Evolutionary conservation across 352 stramenopile species (phyloP).

Genomic region (Aphanomyces stellatus): DNA sequence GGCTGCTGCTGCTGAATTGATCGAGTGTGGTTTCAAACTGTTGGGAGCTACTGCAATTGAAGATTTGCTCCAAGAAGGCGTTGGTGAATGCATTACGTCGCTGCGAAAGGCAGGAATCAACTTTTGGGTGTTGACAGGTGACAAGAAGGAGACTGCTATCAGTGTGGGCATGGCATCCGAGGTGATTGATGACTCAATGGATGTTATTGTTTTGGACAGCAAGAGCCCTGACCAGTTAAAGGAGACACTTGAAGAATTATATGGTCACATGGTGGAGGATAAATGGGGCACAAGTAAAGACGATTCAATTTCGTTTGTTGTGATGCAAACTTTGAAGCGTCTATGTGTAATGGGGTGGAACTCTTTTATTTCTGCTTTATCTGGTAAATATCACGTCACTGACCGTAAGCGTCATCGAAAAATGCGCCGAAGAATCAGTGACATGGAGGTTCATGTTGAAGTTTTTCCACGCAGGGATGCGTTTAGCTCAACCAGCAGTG

Average conservation of each 20-base stretch:
- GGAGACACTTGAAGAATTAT: slow-evolving; percentile 71
- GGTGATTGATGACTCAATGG: slow-evolving; percentile 86
- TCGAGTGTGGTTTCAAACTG: slow-evolving; percentile 81
- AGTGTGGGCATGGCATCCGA: slow-evolving; percentile 86
- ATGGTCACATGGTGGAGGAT: slow-evolving; percentile 81
- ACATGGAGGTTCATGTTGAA: slow-evolving; percentile 29
- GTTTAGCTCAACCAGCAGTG: slow-evolving; percentile 34
- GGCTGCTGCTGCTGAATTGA: slow-evolving; percentile 62
- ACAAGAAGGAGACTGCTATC: slow-evolving; percentile 84
- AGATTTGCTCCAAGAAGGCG: slow-evolving; percentile 88
- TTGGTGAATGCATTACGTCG: slow-evolving; percentile 88
- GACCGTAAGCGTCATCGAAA: slow-evolving; percentile 57
- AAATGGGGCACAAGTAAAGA: slow-evolving; percentile 81
- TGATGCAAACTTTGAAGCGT: slow-evolving; percentile 71
- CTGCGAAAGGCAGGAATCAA: slow-evolving; percentile 92
- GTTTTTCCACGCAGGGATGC: not conserved
- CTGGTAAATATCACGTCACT: slow-evolving; percentile 37
- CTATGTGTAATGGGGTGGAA: slow-evolving; percentile 57
- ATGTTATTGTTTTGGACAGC: slow-evolving; percentile 79
- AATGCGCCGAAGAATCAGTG: slow-evolving; percentile 20
- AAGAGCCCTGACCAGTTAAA: slow-evolving; percentile 69
- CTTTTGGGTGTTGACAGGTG: slow-evolving; percentile 93
- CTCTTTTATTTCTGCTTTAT: slow-evolving; percentile 51
- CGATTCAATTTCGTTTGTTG: slow-evolving; percentile 58
- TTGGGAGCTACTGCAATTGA: slow-evolving; percentile 90